Conservation (phyloP, 805 yeast species). For the Lipomyces kockii region DNA sequence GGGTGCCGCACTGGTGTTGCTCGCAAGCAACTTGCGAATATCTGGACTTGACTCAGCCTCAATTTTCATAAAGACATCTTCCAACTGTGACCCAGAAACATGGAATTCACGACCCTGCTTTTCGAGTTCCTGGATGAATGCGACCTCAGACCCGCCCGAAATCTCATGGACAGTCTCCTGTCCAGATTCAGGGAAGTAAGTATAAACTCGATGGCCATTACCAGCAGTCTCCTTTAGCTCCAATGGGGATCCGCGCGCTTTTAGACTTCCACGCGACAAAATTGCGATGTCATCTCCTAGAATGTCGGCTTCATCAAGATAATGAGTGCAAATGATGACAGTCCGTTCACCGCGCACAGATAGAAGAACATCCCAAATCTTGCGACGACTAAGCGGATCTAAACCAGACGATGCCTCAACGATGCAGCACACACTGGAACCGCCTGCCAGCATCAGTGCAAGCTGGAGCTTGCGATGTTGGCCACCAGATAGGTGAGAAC, state of each 20-base stretch:
- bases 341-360: constrained; percentile 40
- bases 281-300: constrained; percentile 43
- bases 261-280: constrained; percentile 41
- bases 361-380: constrained; percentile 45
- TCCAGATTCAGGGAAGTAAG: constrained; percentile 13
- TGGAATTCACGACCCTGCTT: constrained; percentile 7
- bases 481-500: constrained; percentile 43
- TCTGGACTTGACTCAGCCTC: constrained; percentile 20
- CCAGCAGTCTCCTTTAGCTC: constrained; percentile 42
- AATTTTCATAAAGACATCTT: constrained; percentile 42
- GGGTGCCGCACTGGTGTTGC: not conserved
- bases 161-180: constrained; percentile 11
- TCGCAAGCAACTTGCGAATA: not conserved
- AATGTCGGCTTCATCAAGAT: constrained; percentile 46
- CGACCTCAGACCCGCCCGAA: not conserved
- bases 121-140: constrained; percentile 7
- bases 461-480: constrained; percentile 45
- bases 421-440: constrained; percentile 43
- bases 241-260: constrained; percentile 42
- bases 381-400: constrained; percentile 45
- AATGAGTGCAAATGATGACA: constrained; percentile 44
- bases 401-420: constrained; percentile 47
- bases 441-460: constrained; percentile 46
- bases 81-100: constrained; percentile 43
- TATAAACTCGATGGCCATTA: constrained; percentile 37